Evolutionary conservation across 768 basidiomycete species (phyloP), one percentile per base, ranked within the genome.

Genomic region (Inosperma sp.): DNA sequence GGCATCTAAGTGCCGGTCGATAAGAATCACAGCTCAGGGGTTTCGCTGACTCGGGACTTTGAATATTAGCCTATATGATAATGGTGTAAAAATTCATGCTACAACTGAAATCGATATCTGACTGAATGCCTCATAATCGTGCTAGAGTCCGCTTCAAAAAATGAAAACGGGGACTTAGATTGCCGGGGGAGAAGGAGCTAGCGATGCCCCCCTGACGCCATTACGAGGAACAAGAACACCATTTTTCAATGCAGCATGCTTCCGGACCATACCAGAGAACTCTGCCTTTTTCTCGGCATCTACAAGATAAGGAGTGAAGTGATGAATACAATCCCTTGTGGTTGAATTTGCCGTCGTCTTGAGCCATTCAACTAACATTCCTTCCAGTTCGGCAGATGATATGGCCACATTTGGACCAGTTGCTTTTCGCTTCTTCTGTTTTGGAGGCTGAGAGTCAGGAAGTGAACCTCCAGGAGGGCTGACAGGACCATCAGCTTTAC

Each of bases 201-300:
- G 62, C n/a, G 70, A 64, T 31, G 52, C 57, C 21, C 55, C 54
- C 42, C 61, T 56, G 13, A 45, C 31, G 19, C 52, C 56, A 23
- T 55, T 41, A 57, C 80, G 72, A 62, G 88, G 66, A 14, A 81
- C 72, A 44, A 91, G 68, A 23, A 81, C 72, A 31, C 84, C 84
- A 36, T 76, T 76, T 70, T 81, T 85, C 66, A 90, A 64, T 63
- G 79, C 74, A 16, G 88, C 89, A 37, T 89, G 82, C 66, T 89
- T 82, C 71, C 86, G 84, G 39, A 92, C 84, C 66, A 92, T 74
- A 8, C 74, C 77, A n/a, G 88, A 86, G 62, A 92, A 89, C 65
- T 76, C 81, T 41, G 66, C 62, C 75, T 89, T 89, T 73, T 82
- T 84, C 56, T 74, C 77, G 41, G 75, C 76, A 59, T 83, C 82